Evolutionary conservation across 2,329 filamentous ascomycete genomes (phyloP).

Genomic region (Exophiala spinifera): DNA sequence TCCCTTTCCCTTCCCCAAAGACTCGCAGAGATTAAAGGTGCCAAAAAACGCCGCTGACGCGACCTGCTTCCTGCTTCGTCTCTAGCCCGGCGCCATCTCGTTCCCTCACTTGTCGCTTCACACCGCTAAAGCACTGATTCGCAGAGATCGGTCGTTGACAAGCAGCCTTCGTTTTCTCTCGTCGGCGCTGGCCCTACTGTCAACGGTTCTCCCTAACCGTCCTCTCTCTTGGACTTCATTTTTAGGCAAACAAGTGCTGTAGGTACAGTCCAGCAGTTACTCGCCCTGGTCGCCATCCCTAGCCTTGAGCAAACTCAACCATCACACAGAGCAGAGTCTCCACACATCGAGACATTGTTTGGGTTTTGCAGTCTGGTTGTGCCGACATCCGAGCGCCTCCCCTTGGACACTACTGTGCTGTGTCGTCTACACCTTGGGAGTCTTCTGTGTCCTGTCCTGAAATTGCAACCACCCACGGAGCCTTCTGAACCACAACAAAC

Average conservation of each 20-base stretch:
- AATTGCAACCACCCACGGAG: too few relatives aligned
- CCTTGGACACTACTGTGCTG: too few relatives aligned
- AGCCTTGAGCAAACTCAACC: background rate
- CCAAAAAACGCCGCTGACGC: slow-evolving; percentile 9
- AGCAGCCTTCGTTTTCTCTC: background rate
- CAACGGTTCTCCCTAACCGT: too few relatives aligned
- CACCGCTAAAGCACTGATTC: background rate
- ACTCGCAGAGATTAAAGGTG: background rate
- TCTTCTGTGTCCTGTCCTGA: background rate
- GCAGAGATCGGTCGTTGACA: too few relatives aligned
- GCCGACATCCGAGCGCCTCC: background rate
- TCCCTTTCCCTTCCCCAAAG: background rate
- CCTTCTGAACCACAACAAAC: too few relatives aligned
- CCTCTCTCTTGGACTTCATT: too few relatives aligned
- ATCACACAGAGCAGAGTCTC: background rate
- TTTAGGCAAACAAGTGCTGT: too few relatives aligned
- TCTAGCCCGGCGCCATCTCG: background rate
- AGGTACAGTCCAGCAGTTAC: too few relatives aligned
- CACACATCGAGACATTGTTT: background rate
- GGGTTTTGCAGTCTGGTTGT: background rate
- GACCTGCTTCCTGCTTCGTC: background rate
- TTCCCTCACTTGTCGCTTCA: background rate
- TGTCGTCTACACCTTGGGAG: too few relatives aligned
- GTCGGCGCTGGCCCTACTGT: too few relatives aligned
- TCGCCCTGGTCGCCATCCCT: too few relatives aligned